Percentiles rank a stretch among this genome's conserved stretches.
phyloP scores from a whole-genome alignment of 495 filamentous ascomycete species.

The Aspergillus leporis region DNA sequence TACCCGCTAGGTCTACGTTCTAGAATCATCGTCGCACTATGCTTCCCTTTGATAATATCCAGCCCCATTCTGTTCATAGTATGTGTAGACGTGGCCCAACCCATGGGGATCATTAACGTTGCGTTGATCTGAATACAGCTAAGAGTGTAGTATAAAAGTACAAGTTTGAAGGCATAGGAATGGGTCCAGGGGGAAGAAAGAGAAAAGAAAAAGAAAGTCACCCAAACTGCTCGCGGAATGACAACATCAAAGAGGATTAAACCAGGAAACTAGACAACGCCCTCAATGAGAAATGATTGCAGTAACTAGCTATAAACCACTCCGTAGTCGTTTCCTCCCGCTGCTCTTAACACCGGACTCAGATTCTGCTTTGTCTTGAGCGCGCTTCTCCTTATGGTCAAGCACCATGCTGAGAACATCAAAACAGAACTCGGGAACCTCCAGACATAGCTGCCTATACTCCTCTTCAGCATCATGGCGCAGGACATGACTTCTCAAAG shows the following conservation, averaged over 20 bases:
- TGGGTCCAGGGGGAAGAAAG: too few species aligned
- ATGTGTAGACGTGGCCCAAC: neutral
- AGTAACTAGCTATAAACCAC: constrained; percentile 26
- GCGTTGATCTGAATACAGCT: too few species aligned
- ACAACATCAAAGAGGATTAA: too few species aligned
- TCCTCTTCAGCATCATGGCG: constrained; percentile 80
- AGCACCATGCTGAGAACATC: constrained; percentile 78
- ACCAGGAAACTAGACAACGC: neutral
- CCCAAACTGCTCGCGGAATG: too few species aligned
- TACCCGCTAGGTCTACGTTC: neutral
- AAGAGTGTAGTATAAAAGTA: too few species aligned
- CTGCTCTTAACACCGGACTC: constrained; percentile 33
- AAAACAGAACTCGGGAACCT: constrained; percentile 87
- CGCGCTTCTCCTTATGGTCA: constrained; percentile 62
- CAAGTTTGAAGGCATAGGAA: too few species aligned
- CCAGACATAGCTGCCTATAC: constrained; percentile 78
- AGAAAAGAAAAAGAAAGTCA: too few species aligned
- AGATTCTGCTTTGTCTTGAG: constrained; percentile 26
- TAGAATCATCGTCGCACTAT: neutral
- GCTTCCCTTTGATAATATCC: neutral
- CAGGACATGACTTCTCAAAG: constrained; percentile 72
- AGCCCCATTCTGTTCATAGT: neutral
- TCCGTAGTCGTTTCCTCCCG: constrained; percentile 34
- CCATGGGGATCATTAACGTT: neutral
- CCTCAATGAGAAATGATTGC: neutral